These are phyloP conservation scores for Cyberlindnera samutprakarnensis DNA, from an alignment of 805 yeast species.

Conservation along the genomic window DNA sequence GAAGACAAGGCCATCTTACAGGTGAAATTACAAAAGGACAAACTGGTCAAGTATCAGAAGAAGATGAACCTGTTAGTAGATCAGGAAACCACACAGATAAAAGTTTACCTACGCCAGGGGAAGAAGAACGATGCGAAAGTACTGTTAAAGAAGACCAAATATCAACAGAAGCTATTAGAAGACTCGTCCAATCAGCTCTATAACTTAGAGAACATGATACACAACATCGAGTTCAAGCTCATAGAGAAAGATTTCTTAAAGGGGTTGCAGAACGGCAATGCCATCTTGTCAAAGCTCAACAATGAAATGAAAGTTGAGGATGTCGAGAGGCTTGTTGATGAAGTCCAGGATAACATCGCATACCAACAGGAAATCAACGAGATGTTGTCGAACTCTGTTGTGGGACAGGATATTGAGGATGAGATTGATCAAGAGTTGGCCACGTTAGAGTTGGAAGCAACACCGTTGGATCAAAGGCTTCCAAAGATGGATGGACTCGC, in stretches of 20 bases:
- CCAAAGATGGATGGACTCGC: slow-evolving; percentile 19
- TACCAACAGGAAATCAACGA: slow-evolving; percentile 71
- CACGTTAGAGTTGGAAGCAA: slow-evolving; percentile 20
- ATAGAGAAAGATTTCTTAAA: slow-evolving; percentile 79
- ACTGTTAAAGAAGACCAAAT: slow-evolving; percentile 69
- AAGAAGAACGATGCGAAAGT: slow-evolving; percentile 49
- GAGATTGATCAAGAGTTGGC: slow-evolving; percentile 63
- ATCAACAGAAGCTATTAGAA: slow-evolving; percentile 64
- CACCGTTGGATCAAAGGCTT: slow-evolving; percentile 8
- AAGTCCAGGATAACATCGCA: slow-evolving; percentile 70
- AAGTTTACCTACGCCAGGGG: slow-evolving; percentile 20
- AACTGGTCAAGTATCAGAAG: slow-evolving; percentile 56
- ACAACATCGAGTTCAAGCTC: slow-evolving; percentile 79
- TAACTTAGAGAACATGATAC: slow-evolving; percentile 70
- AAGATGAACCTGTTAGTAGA: slow-evolving; percentile 50
- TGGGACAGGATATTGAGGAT: slow-evolving; percentile 34
- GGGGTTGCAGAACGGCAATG: slow-evolving; percentile 77
- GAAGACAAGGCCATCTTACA: slow-evolving; percentile 85
- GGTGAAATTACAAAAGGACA: slow-evolving; percentile 83
- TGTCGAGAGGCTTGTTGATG: slow-evolving; percentile 80
- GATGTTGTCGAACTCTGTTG: slow-evolving; percentile 32
- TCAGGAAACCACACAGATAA: slow-evolving; percentile 42
- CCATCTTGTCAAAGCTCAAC: slow-evolving; percentile 68
- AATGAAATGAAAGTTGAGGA: slow-evolving; percentile 68
- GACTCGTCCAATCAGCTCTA: slow-evolving; percentile 74